phyloP scores from a whole-genome alignment of 805 yeast species.

The Lipomyces chichibuensis region DNA sequence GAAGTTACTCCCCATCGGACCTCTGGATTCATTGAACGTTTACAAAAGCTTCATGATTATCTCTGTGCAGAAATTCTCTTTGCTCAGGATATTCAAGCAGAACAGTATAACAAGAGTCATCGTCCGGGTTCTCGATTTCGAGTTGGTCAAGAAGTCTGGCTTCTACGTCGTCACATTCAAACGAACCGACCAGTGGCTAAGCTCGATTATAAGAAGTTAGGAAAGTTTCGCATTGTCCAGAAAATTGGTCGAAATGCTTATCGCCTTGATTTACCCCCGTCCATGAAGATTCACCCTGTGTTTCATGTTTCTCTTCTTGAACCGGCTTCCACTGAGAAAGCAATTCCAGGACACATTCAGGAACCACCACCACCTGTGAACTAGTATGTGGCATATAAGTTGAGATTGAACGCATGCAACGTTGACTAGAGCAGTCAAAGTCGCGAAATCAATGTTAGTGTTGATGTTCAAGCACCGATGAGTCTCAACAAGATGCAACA shows the following conservation, averaged over 20 bases:
- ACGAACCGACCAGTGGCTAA: slow-evolving; percentile 1
- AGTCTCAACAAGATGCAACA: too few species aligned
- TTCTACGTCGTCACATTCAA: not conserved
- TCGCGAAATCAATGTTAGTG: too few species aligned
- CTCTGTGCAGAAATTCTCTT: not conserved
- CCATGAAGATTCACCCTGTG: not conserved
- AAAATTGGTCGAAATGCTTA: too few species aligned
- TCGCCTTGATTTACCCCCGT: not conserved
- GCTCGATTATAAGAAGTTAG: not conserved
- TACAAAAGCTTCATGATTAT: not conserved
- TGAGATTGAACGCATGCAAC: too few species aligned
- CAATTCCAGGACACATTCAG: too few species aligned
- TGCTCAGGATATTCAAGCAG: not conserved
- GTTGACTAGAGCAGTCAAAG: too few species aligned
- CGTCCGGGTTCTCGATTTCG: not conserved
- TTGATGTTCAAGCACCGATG: too few species aligned
- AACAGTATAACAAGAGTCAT: not conserved
- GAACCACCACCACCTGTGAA: too few species aligned
- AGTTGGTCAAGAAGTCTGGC: slow-evolving; percentile 3
- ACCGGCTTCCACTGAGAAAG: not conserved
- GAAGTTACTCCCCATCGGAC: not conserved
- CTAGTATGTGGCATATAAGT: too few species aligned
- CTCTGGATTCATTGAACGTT: not conserved
- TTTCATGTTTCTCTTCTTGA: slow-evolving; percentile 5
- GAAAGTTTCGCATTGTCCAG: not conserved